Percentiles rank a stretch among this genome's conserved stretches.
Evolutionary conservation across 768 basidiomycete species (phyloP).

Genomic region (Xerocomellus dryophilus): DNA sequence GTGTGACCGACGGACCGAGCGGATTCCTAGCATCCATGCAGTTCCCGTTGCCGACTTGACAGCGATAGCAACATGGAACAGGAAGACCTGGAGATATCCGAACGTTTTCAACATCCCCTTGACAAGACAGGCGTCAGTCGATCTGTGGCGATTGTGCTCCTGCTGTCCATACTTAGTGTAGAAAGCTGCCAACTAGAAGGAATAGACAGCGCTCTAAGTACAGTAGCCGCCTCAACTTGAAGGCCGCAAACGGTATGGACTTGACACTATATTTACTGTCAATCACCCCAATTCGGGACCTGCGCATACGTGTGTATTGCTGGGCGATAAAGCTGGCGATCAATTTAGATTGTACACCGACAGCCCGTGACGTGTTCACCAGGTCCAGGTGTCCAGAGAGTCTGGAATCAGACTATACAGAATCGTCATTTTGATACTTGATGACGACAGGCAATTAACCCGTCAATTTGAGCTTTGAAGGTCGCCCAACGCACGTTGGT

Average conservation of each 20-base stretch:
- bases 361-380: neutral
- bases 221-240: neutral
- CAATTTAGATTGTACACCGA: neutral
- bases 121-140: conserved; percentile 9
- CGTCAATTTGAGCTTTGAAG: neutral
- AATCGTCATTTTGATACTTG: neutral
- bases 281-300: neutral
- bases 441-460: neutral
- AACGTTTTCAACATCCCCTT: neutral
- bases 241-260: neutral
- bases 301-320: neutral
- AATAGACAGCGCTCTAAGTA: neutral
- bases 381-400: neutral
- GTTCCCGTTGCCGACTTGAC: neutral
- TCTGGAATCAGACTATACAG: neutral
- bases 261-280: neutral
- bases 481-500: neutral
- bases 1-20: neutral
- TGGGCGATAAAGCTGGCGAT: neutral
- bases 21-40: neutral
- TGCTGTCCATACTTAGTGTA: neutral
- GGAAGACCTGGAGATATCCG: neutral
- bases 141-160: conserved; percentile 3
- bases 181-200: conserved; percentile 3
- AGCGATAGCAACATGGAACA: neutral